Conservation (phyloP, 805 yeast species). For the Wickerhamomyces canadensis region DNA sequence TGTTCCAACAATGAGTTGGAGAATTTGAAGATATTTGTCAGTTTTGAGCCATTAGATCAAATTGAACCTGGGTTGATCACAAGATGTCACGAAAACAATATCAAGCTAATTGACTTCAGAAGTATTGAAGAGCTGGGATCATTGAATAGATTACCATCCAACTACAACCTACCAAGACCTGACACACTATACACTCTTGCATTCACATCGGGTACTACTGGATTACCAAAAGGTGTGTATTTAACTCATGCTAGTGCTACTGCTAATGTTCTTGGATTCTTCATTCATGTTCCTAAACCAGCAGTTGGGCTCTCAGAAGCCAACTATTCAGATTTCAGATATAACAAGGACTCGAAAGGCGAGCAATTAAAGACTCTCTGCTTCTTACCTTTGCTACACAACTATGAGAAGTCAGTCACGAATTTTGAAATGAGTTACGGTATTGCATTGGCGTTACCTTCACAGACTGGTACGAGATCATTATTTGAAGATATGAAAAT, state of each 20-base stretch:
- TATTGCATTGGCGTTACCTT: constrained; percentile 41
- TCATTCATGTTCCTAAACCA: constrained; percentile 24
- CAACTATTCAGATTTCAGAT: constrained; percentile 8
- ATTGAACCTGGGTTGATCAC: constrained; percentile 3
- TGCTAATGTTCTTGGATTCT: constrained; percentile 28
- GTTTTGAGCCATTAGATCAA: constrained; percentile 11
- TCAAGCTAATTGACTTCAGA: constrained; percentile 30
- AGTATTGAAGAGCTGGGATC: constrained; percentile 27
- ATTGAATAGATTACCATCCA: constrained; percentile 24
- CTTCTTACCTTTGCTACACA: constrained; percentile 54
- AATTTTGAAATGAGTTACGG: constrained; percentile 37
- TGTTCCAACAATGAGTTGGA: constrained; percentile 15
- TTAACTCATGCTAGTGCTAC: constrained; percentile 52
- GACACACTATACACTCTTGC: constrained; percentile 52
- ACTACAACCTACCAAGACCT: constrained; percentile 34
- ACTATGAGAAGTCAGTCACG: constrained; percentile 45
- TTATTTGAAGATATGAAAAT: constrained; percentile 46
- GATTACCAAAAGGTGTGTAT: constrained; percentile 69
- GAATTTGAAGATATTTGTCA: constrained; percentile 10
- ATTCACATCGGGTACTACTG: constrained; percentile 67
- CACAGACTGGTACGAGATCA: constrained; percentile 32
- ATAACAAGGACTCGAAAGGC: constrained; percentile 15
- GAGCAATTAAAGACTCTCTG: constrained; percentile 21
- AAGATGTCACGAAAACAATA: constrained; percentile 7
- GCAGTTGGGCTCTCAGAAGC: constrained; percentile 16